phyloP scores from a whole-genome alignment of 331 rosid genomes.

The Quercus phellos region DNA sequence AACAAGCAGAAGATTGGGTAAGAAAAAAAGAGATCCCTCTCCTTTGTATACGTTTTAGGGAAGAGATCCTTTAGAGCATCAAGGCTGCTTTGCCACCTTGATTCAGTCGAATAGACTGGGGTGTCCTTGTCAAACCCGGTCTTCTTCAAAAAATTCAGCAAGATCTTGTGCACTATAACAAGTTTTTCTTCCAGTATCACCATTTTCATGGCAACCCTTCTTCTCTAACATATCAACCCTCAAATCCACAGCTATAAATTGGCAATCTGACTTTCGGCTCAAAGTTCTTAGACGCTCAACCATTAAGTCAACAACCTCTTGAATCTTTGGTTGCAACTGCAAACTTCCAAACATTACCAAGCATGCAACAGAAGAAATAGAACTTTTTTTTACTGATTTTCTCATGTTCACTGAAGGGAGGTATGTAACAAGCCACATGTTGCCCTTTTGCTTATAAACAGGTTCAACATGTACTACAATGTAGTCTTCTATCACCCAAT shows the following conservation, averaged over 20 bases:
- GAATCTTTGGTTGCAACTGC: constrained; percentile 64
- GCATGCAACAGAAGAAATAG: constrained; percentile 71
- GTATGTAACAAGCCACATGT: constrained; percentile 74
- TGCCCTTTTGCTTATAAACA: constrained; percentile 59
- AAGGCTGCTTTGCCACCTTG: constrained; percentile 78
- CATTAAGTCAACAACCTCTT: constrained; percentile 69
- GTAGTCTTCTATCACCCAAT: constrained; percentile 79
- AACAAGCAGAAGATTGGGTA: not conserved
- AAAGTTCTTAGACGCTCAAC: constrained; percentile 67
- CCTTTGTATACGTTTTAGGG: constrained; percentile 90
- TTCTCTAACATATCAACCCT: constrained; percentile 75
- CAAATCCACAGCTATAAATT: constrained; percentile 77
- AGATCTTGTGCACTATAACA: constrained; percentile 76
- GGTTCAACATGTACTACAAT: constrained; percentile 64
- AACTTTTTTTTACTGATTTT: constrained; percentile 48
- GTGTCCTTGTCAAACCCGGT: constrained; percentile 70
- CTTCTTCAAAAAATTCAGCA: constrained; percentile 75
- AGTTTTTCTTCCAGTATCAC: constrained; percentile 48
- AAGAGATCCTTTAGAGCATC: constrained; percentile 78
- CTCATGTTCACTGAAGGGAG: constrained; percentile 86
- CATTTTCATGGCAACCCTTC: constrained; percentile 66
- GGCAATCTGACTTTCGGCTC: constrained; percentile 75
- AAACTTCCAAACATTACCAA: constrained; percentile 91
- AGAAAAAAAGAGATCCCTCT: constrained; percentile 19
- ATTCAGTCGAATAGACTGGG: constrained; percentile 70